Evolutionary conservation across 352 stramenopile genomes (phyloP).

Genomic region (Globisporangium sylvaticum): DNA sequence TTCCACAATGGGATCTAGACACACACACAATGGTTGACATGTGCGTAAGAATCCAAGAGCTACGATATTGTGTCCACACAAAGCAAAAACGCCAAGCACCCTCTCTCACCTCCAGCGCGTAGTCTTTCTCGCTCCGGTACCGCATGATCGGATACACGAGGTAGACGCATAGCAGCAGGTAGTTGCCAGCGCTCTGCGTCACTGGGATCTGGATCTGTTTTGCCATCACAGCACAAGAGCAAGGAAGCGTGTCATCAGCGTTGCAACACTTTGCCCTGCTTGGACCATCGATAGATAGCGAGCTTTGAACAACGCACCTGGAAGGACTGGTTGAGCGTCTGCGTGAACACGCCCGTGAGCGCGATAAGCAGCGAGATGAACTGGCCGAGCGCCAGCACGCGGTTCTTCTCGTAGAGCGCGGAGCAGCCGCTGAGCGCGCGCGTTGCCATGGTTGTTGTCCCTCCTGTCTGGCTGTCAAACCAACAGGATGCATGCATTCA

Average conservation of each 20-base stretch:
- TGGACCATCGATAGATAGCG: background rate
- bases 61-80: background rate
- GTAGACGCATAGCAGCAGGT: slow-evolving; percentile 62
- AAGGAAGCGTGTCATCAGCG: background rate
- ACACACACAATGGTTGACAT: background rate
- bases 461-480: background rate
- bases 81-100: too few species aligned
- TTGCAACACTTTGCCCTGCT: background rate
- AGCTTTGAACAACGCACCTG: slow-evolving; percentile 22
- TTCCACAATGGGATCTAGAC: slow-evolving; percentile 67
- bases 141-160: slow-evolving; percentile 40
- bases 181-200: slow-evolving; percentile 71
- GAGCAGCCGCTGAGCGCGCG: slow-evolving; percentile 1
- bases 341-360: slow-evolving; percentile 83
- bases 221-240: background rate
- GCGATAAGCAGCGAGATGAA: slow-evolving; percentile 88
- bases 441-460: background rate
- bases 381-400: slow-evolving; percentile 76
- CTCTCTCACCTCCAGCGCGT: slow-evolving; percentile 38
- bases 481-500: background rate
- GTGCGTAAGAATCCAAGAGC: too few species aligned
- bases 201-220: slow-evolving; percentile 70
- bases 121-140: slow-evolving; percentile 37
- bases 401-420: slow-evolving; percentile 43
- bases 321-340: slow-evolving; percentile 78